Percentiles rank a stretch among this genome's conserved stretches.
Evolutionary conservation across 116 monocot genomes (phyloP).

Genomic region (Papilionanthe hybrid): DNA sequence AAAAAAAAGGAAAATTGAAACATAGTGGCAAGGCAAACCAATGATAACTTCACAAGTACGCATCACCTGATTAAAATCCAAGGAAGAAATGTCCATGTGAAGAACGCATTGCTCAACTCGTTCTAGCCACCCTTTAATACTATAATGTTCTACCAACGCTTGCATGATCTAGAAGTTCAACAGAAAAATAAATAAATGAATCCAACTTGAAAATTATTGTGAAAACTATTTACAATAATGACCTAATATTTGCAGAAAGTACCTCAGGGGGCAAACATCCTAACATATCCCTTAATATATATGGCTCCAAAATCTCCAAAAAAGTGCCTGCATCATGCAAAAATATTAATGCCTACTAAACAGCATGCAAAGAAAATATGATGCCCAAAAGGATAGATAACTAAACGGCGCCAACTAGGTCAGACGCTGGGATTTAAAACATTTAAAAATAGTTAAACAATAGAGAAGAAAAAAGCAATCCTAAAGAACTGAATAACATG

Average conservation of each 20-base stretch:
- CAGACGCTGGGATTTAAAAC: background rate
- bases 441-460: background rate
- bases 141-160: conserved; percentile 97
- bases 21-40: background rate
- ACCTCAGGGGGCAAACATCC: conserved; percentile 96
- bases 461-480: background rate
- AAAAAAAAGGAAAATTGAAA: conserved; percentile 1
- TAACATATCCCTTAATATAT: conserved; percentile 96
- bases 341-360: background rate
- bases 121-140: conserved; percentile 83
- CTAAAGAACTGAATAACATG: background rate
- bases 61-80: conserved; percentile 98
- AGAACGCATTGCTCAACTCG: conserved; percentile 97
- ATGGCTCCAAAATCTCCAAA: conserved; percentile 96
- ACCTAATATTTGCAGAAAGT: conserved; percentile 9
- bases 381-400: background rate
- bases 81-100: conserved; percentile 97
- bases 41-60: background rate
- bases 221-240: background rate
- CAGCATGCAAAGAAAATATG: background rate
- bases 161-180: conserved; percentile 71
- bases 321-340: conserved; percentile 53
- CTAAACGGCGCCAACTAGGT: too few species aligned
- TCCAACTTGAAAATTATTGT: background rate
- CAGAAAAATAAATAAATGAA: background rate